Evolutionary conservation across 2,329 filamentous ascomycete species (phyloP).

Genomic region (Cordyceps militaris): DNA sequence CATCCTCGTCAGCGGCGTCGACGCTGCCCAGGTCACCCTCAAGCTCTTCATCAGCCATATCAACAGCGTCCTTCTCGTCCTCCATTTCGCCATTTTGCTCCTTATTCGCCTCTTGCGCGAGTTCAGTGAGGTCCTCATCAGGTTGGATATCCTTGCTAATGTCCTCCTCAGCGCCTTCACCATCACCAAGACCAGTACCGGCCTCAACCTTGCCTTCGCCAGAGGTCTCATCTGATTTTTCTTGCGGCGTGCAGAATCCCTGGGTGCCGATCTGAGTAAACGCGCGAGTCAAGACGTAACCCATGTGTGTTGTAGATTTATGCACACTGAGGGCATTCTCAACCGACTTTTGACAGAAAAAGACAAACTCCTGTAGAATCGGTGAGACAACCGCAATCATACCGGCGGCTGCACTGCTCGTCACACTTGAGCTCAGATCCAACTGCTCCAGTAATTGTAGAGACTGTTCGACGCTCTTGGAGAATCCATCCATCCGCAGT

Average conservation of each 20-base stretch:
- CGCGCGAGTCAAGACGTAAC: slow-evolving; percentile 65
- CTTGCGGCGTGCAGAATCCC: slow-evolving; percentile 86
- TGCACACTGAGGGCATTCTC: slow-evolving; percentile 58
- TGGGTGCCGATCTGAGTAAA: slow-evolving; percentile 74
- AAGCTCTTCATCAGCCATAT: slow-evolving; percentile 87
- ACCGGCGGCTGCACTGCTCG: slow-evolving; percentile 25
- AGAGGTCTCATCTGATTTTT: slow-evolving; percentile 65
- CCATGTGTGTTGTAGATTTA: slow-evolving; percentile 62
- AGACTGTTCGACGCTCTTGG: slow-evolving; percentile 32
- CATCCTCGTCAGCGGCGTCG: slow-evolving; percentile 55
- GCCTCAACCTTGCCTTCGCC: slow-evolving; percentile 76
- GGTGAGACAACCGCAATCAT: slow-evolving; percentile 42
- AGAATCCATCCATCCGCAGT: slow-evolving; percentile 53
- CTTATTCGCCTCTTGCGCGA: slow-evolving; percentile 76
- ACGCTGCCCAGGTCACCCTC: slow-evolving; percentile 71
- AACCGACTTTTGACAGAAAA: slow-evolving; percentile 53
- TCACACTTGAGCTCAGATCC: slow-evolving; percentile 21
- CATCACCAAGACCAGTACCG: slow-evolving; percentile 90
- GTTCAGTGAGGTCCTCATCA: slow-evolving; percentile 85
- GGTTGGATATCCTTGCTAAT: slow-evolving; percentile 95
- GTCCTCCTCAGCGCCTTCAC: slow-evolving; percentile 91
- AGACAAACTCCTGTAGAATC: slow-evolving; percentile 66
- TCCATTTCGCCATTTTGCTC: slow-evolving; percentile 61
- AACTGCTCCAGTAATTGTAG: slow-evolving; percentile 30
- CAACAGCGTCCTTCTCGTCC: slow-evolving; percentile 77